Evolutionary conservation across 169 alveolate species (phyloP), one percentile per base, ranked within the genome.

Genomic region (Eimeria necatrix): DNA sequence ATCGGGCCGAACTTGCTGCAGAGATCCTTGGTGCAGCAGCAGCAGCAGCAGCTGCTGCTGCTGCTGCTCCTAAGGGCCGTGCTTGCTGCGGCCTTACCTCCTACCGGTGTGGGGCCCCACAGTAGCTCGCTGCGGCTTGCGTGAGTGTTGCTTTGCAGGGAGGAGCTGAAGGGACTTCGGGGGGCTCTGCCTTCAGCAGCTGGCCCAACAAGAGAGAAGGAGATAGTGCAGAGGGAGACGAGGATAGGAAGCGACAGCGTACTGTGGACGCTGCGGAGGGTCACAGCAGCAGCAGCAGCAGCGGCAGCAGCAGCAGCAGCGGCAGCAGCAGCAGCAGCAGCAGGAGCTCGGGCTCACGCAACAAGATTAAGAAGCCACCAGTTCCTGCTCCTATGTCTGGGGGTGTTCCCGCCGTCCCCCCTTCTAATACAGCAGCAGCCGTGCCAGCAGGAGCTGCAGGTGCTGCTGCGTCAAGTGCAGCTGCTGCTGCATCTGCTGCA

Each of bases 1-100:
- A 0, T 56, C n/a, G n/a, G 10, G 64, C 64, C 64, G 10, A 12
- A 12, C 64, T 56, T 56, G 18, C 64, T 56, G n/a, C 46, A 68
- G 48, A 68, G 48, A 16, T 16, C 2, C n/a, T 16, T 12, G 64
- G n/a, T 56, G 64, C 64, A 12, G 64, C 64, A n/a, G 84, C 53
- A 7, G 84, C 76, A 7, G 84, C 24, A n/a, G 84, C 84, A 5
- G 84, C 84, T 73, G 56, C 84, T 22, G 84, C 84, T 26, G 52
- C 56, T 73, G 84, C 16, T 73, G 1, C 84, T 73, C 41, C 41
- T 32, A 32, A 32, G 41, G 41, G 64, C 64, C 18, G 64, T 16
- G 26, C 76, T 64, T 16, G 76, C 32, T 64, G 76, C 76, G 8
- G 2, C 8, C 41, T 32, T 32, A 2, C 41, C 41, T 32, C 41